A percentile compares a stretch with the other conserved stretches of the same genome.
phyloP scores from a whole-genome alignment of 352 stramenopile genomes.

The Phytopythium boreale region DNA sequence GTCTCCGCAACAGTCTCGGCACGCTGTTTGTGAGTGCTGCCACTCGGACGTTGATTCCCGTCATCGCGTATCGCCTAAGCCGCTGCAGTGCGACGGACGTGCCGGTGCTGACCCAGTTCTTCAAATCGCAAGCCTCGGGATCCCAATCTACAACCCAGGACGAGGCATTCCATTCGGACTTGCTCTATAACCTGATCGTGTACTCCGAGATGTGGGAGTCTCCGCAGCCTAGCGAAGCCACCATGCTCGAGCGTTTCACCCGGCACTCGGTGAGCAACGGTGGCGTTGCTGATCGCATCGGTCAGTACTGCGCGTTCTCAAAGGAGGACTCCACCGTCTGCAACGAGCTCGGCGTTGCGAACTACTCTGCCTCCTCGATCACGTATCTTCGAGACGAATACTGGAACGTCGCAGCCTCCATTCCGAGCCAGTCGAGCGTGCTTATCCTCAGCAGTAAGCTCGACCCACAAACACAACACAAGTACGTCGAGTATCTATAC shows the following conservation, averaged over 20 bases:
- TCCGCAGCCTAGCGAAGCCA: slow-evolving; percentile 13
- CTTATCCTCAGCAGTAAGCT: slow-evolving; percentile 49
- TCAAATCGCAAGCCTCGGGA: no score
- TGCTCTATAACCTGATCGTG: slow-evolving; percentile 26
- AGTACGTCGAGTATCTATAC: slow-evolving; percentile 41
- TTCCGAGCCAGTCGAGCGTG: slow-evolving; percentile 37
- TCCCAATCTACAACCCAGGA: not conserved
- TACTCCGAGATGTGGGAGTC: slow-evolving; percentile 51
- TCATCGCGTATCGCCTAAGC: slow-evolving; percentile 32
- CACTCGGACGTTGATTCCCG: slow-evolving; percentile 29
- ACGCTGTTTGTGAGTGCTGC: no score
- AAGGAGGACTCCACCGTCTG: slow-evolving; percentile 38
- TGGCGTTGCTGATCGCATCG: slow-evolving; percentile 12
- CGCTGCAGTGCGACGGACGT: slow-evolving; percentile 26
- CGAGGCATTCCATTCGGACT: slow-evolving; percentile 28
- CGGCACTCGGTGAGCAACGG: slow-evolving; percentile 19
- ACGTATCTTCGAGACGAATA: slow-evolving; percentile 46
- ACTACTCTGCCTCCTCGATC: slow-evolving; percentile 17
- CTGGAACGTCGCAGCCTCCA: slow-evolving; percentile 39
- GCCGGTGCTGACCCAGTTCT: no score
- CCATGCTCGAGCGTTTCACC: slow-evolving; percentile 16
- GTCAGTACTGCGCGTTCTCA: slow-evolving; percentile 55
- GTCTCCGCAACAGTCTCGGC: no score
- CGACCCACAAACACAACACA: slow-evolving; percentile 44
- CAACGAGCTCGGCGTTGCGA: slow-evolving; percentile 8